These are phyloP conservation scores for Dactylellina cionopaga DNA, from an alignment of 2,329 filamentous ascomycete species.

Conservation along the genomic window DNA sequence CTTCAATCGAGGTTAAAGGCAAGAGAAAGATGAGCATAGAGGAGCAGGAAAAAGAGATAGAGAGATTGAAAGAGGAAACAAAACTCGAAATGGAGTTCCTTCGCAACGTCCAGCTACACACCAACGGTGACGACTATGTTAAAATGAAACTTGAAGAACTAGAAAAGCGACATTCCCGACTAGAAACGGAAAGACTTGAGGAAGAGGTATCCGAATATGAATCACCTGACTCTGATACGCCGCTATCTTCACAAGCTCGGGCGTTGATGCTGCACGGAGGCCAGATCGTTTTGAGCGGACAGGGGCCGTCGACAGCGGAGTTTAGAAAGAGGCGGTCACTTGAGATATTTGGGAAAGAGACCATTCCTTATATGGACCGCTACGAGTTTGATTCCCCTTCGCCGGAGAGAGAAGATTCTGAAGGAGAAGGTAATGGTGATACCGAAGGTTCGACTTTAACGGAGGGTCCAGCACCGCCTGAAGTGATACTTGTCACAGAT, in stretches of 20 bases:
- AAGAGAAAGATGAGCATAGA: conserved; percentile 11
- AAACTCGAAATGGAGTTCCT: neutral
- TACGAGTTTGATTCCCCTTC: conserved; percentile 26
- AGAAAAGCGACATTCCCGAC: neutral
- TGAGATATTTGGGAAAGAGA: conserved; percentile 7
- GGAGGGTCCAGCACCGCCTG: neutral
- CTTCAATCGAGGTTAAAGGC: neutral
- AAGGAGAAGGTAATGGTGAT: neutral
- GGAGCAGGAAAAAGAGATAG: neutral
- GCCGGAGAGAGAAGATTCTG: neutral
- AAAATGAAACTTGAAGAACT: neutral
- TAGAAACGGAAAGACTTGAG: neutral
- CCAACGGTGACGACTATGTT: neutral
- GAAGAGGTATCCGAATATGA: neutral
- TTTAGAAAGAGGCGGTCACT: conserved; percentile 9
- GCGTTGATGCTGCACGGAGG: conserved; percentile 4
- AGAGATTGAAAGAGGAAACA: neutral
- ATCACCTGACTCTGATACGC: neutral
- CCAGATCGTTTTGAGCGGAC: neutral
- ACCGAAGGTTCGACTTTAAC: neutral
- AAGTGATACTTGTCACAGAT: conserved; percentile 17
- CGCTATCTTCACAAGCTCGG: neutral
- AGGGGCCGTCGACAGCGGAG: neutral
- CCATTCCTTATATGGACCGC: neutral
- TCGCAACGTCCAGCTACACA: neutral